phyloP scores from a whole-genome alignment of 179 eudicot genomes.

The Beta corolliflora region DNA sequence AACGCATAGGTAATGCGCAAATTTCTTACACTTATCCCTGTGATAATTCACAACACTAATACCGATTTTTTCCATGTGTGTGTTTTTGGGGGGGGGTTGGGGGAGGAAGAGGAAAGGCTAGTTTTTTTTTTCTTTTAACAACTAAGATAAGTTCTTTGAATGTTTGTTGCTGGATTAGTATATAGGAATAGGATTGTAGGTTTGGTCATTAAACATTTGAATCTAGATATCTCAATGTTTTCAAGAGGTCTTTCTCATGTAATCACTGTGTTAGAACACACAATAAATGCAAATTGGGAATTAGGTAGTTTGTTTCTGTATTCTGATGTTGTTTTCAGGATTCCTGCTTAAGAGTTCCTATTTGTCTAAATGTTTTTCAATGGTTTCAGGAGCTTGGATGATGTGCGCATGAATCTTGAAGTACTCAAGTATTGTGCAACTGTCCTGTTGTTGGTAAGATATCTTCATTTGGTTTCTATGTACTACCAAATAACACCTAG shows the following conservation, averaged over 20 bases:
- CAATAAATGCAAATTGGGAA: neutral
- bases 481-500: neutral
- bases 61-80: no score
- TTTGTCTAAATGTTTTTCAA: constrained; percentile 10
- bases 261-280: neutral
- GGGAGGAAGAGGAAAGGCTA: no score
- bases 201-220: neutral
- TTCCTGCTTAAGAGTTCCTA: constrained; percentile 2
- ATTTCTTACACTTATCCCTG: neutral
- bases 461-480: constrained; percentile 14
- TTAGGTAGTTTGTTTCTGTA: neutral
- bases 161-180: no score
- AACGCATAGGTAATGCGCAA: constrained; percentile 69
- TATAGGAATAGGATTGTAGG: neutral
- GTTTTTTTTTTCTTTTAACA: neutral
- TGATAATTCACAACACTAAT: neutral
- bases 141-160: no score
- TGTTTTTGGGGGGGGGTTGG: no score
- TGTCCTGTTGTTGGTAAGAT: constrained; percentile 81
- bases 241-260: neutral
- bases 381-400: constrained; percentile 85
- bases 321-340: neutral
- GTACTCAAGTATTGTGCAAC: constrained; percentile 93
- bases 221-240: neutral
- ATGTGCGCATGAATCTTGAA: constrained; percentile 96